Conservation (phyloP, 192 early-diverging fungal species). For the Hyaloraphidium curvatum region DNA sequence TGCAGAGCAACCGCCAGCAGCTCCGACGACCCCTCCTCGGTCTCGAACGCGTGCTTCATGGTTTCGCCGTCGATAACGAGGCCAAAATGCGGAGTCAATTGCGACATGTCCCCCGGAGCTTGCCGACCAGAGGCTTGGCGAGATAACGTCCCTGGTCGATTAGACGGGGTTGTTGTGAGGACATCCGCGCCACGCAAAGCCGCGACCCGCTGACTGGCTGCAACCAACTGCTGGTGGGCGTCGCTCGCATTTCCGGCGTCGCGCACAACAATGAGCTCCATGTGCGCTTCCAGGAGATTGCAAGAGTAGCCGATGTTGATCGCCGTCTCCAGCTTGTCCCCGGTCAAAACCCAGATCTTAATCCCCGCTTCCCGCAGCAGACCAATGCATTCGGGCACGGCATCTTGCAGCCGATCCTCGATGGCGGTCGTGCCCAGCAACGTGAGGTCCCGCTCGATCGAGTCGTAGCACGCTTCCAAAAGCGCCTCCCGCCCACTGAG, state of each 20-base stretch:
- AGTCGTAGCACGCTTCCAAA: not conserved
- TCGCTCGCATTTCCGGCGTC: too few relatives aligned
- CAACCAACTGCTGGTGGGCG: slow-evolving; percentile 41
- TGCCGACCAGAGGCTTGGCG: too few relatives aligned
- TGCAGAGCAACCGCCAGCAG: slow-evolving; percentile 46
- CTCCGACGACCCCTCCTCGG: slow-evolving; percentile 28
- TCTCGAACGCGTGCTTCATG: slow-evolving; percentile 50
- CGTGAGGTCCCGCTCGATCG: not conserved
- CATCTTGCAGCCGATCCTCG: slow-evolving; percentile 8
- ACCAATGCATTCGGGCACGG: slow-evolving; percentile 5
- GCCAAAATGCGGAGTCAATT: slow-evolving; percentile 1
- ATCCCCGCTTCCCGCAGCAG: slow-evolving; percentile 1
- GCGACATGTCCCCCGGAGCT: too few relatives aligned
- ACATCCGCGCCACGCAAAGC: slow-evolving; percentile 15
- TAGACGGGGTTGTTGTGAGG: too few relatives aligned
- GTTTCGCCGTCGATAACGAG: slow-evolving; percentile 88
- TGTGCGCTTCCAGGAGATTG: slow-evolving; percentile 1
- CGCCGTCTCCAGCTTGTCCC: slow-evolving; percentile 6
- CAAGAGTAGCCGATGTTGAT: slow-evolving; percentile 7
- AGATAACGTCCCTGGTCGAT: too few relatives aligned
- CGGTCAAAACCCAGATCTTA: slow-evolving; percentile 8
- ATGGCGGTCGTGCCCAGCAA: slow-evolving; percentile 5
- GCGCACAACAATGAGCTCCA: slow-evolving; percentile 1
- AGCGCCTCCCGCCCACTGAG: slow-evolving; percentile 1
- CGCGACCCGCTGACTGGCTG: slow-evolving; percentile 16